Percentiles rank a stretch among this genome's conserved stretches.
These are phyloP conservation scores for Lathyrus oleraceus DNA, from an alignment of 306 rosid genomes.

Conservation along the genomic window DNA sequence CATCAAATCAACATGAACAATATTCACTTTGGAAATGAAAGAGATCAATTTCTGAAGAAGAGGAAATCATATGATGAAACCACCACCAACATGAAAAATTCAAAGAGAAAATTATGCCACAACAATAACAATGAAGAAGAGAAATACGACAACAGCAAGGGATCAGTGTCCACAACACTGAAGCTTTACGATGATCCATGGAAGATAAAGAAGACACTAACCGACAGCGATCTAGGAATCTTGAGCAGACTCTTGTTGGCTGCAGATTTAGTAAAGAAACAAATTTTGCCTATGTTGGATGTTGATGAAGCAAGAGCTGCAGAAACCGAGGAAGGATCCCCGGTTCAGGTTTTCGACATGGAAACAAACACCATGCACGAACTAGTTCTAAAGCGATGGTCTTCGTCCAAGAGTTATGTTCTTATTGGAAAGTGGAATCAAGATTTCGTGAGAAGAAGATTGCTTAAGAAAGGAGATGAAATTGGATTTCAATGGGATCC, in stretches of 20 bases:
- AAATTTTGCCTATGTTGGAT: conserved; percentile 38
- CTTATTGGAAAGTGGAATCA: conserved; percentile 44
- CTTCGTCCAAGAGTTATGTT: conserved; percentile 42
- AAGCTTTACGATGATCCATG: conserved; percentile 40
- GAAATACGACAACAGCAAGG: not conserved
- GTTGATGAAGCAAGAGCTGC: conserved; percentile 17
- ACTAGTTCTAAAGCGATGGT: conserved; percentile 40
- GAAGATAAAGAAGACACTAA: conserved; percentile 44
- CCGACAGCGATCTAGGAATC: conserved; percentile 44
- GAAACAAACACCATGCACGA: conserved; percentile 39
- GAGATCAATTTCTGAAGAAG: conserved; percentile 28
- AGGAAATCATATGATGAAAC: conserved; percentile 24
- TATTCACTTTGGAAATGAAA: conserved; percentile 6
- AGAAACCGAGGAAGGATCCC: conserved; percentile 30
- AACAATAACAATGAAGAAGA: conserved; percentile 24
- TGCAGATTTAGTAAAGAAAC: conserved; percentile 32
- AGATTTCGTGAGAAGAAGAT: conserved; percentile 38
- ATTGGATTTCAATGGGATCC: conserved; percentile 45
- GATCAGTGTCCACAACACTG: conserved; percentile 24
- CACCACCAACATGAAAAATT: not conserved
- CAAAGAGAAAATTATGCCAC: conserved; percentile 29
- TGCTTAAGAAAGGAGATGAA: conserved; percentile 34
- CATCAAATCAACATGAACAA: conserved; percentile 22
- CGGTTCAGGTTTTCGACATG: conserved; percentile 35
- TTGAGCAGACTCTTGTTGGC: conserved; percentile 40